A percentile compares a stretch with the other conserved stretches of the same genome.
Conservation (phyloP, 2,329 filamentous ascomycete genomes). For the Penicillium sp. region DNA sequence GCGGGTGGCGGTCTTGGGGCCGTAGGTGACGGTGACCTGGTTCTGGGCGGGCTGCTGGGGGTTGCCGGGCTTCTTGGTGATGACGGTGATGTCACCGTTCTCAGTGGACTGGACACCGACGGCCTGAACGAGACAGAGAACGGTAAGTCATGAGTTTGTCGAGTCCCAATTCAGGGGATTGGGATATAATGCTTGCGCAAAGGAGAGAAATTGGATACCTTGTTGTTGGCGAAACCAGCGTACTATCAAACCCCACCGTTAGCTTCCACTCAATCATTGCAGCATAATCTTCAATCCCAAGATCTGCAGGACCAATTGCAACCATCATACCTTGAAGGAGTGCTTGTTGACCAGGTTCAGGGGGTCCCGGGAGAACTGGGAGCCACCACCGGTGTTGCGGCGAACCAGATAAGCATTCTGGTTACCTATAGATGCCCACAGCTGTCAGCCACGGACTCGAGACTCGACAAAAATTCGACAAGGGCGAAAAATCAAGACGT, state of each 20-base stretch:
- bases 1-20: conserved; percentile 71
- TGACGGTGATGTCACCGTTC: conserved; percentile 77
- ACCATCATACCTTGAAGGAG: conserved; percentile 72
- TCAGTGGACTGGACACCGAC: conserved; percentile 74
- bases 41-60: conserved; percentile 71
- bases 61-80: conserved; percentile 79
- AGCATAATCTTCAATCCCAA: too few relatives aligned
- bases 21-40: conserved; percentile 68
- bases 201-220: conserved; percentile 62
- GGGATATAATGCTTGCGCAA: background rate
- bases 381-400: conserved; percentile 75
- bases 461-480: conserved; percentile 1
- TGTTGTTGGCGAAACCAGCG: conserved; percentile 89
- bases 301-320: background rate
- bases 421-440: conserved; percentile 60
- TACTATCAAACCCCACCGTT: conserved; percentile 57
- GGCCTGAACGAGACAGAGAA: conserved; percentile 59
- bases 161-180: background rate
- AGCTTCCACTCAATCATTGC: conserved; percentile 13
- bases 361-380: conserved; percentile 91
- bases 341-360: conserved; percentile 92
- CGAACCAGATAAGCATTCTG: conserved; percentile 92
- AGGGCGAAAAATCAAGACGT: conserved; percentile 52
- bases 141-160: conserved; percentile 4
- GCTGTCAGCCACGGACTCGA: conserved; percentile 16